Base-by-base conservation (phyloP, 108 stramenopile species). In the Nitzschia putrida region DNA sequence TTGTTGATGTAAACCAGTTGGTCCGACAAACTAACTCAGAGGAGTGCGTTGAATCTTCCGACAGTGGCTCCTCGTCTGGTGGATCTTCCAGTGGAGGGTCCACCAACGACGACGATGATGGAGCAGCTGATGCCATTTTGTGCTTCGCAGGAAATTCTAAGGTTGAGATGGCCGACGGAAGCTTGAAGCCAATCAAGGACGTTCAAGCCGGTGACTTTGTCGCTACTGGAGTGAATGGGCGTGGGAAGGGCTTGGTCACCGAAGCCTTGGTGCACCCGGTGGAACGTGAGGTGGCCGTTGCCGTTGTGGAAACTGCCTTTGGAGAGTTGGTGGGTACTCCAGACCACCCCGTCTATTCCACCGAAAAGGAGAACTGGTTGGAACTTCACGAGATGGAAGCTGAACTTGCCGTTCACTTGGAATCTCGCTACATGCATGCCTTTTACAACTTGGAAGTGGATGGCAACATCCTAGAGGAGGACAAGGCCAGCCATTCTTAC, bases 371-470 rank as follows among this genome's bases (percentile, higher is more conserved):
- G 10, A 44, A 65, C 12, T 71, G 70, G 70, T 39, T 71, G 37
- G 70, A 77, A 18, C 39, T 77, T 16, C 53, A 51, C 6, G 50
- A 70, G 14, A 12, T 57, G 8, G 24, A 22, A 22, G n/a, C 25
- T 12, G 14, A 72, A 4, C 26, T 57, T 14, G 68, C 14, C 14
- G 61, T 64, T 14, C 14, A 8, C 20, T 65, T 43, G 38, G 76
- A 71, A 22, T 22, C 69, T 47, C 56, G 67, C 20, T 22, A 52
- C 53, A 43, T 77, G 37, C 69, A 77, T 14, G 22, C 45, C 21
- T 72, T 77, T 24, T 77, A 77, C 64, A 77, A 77, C 22, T 54
- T 77, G 20, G 76, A 77, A 60, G 42, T 77, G 26, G 76, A 77
- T 47, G 76, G 76, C 5, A 49, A 49, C 6, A 55, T 60, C n/a